Conservation (phyloP, 306 rosid species). For the Ammopiptanthus mongolicus region DNA sequence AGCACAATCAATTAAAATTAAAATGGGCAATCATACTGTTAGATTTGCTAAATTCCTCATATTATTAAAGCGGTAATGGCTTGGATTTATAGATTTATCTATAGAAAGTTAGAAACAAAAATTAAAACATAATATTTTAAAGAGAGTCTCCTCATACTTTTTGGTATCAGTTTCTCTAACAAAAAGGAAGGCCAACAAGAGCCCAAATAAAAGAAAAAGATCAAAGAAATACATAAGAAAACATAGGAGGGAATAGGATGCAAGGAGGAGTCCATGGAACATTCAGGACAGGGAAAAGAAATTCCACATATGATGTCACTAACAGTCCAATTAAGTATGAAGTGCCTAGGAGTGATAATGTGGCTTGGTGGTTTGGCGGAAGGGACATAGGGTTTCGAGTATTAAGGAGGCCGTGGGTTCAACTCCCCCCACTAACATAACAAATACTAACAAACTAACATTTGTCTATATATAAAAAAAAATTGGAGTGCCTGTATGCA, state of each 20-base stretch:
- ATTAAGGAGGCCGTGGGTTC: too few relatives aligned
- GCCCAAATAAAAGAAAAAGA: neutral
- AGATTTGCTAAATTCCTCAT: neutral
- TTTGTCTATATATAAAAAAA: too few relatives aligned
- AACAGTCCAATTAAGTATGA: conserved; percentile 9
- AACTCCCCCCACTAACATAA: too few relatives aligned
- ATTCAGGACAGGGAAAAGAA: neutral
- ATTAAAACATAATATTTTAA: neutral
- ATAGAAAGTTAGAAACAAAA: neutral
- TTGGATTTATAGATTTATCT: conserved; percentile 11
- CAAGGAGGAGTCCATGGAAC: neutral
- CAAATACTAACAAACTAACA: too few relatives aligned
- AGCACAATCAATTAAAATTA: neutral
- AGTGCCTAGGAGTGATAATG: too few relatives aligned
- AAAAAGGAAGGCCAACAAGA: neutral
- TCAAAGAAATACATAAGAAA: neutral
- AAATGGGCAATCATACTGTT: neutral
- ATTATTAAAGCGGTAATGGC: neutral
- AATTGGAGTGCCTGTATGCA: neutral
- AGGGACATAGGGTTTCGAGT: too few relatives aligned
- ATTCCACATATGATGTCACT: neutral
- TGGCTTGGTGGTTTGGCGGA: too few relatives aligned
- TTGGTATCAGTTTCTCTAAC: neutral
- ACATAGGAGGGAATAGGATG: neutral
- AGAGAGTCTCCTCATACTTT: neutral